Base-by-base conservation (phyloP, 257 asterid genomes). In the Osmanthus fragrans region DNA sequence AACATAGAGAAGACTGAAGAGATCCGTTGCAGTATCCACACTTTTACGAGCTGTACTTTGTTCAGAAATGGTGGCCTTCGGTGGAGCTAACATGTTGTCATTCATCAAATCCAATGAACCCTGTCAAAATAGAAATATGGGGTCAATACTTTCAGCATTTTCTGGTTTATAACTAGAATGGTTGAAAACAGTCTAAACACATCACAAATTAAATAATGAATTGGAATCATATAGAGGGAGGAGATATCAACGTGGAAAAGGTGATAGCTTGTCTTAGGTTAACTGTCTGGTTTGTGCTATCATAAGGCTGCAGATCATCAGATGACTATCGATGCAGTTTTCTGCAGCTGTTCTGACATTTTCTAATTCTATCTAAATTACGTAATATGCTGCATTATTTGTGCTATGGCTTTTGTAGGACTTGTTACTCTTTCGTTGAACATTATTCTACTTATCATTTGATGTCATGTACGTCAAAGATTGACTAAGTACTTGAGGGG, bases 1-100 rank as follows among this genome's bases (percentile, higher is more conserved):
- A 65, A 79, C 85, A 71, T 91, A 90, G 65, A 91, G 96, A 73
- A 93, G 87, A 76, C 92, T 87, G 84, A 93, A 93, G 79, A 93
- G 97, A 87, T 95, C 98, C 18, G 80, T 79, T 13, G 80, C 74
- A 66, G 82, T 73, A 70, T 88, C 91, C 54, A 30, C 88, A 47
- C 74, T 86, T 70, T 78, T 83, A 37, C 42, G 67, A 37, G 93
- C 49, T 12, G 81, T 25, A 73, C 37, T 23, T 15, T 33, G 74
- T 74, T 83, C 85, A 3, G 68, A 54, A 9, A 27, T 34, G 21
- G 64, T 18, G 64, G 70, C 82, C 30, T 40, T 69, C 72, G 84
- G 80, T 23, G 89, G 82, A 70, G 84, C 81, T 75, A 88, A 71
- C 63, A 82, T 5, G 73, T 36, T 19, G 45, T 82, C 80, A 3